Percentiles rank a stretch among this genome's conserved stretches.
Evolutionary conservation across 75 land plant genomes (phyloP).

Genomic region (Cupressus sempervirens): DNA sequence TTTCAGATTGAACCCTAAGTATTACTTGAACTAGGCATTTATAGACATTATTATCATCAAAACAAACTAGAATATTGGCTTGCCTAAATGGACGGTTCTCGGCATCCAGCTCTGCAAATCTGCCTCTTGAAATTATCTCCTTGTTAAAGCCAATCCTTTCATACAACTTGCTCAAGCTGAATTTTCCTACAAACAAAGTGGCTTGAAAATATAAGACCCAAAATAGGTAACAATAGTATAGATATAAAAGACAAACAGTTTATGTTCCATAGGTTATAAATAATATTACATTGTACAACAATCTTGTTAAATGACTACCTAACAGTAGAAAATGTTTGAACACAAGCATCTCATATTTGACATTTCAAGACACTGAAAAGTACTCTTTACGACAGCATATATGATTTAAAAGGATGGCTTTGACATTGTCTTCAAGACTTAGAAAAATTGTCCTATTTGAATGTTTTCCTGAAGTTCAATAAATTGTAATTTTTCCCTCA

Average conservation of each 20-base stretch:
- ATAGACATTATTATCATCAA: background rate
- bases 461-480: background rate
- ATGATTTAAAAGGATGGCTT: slow-evolving; percentile 1
- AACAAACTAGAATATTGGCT: slow-evolving; percentile 4
- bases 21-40: background rate
- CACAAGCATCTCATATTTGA: background rate
- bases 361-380: background rate
- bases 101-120: slow-evolving; percentile 83
- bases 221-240: background rate
- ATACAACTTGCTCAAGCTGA: slow-evolving; percentile 72
- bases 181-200: slow-evolving; percentile 43
- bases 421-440: background rate
- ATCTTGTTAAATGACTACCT: background rate
- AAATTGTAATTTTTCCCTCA: background rate
- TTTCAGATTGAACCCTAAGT: background rate
- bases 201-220: background rate
- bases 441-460: background rate
- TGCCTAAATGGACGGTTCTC: slow-evolving; percentile 90
- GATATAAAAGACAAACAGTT: background rate
- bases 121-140: slow-evolving; percentile 89
- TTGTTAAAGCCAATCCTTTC: slow-evolving; percentile 92
- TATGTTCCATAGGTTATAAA: background rate
- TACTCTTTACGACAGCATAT: background rate
- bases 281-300: background rate
- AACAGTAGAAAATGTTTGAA: background rate